Base-by-base conservation (phyloP, 1,284 basidiomycete genomes). In the Pyrrhoderma noxium region DNA sequence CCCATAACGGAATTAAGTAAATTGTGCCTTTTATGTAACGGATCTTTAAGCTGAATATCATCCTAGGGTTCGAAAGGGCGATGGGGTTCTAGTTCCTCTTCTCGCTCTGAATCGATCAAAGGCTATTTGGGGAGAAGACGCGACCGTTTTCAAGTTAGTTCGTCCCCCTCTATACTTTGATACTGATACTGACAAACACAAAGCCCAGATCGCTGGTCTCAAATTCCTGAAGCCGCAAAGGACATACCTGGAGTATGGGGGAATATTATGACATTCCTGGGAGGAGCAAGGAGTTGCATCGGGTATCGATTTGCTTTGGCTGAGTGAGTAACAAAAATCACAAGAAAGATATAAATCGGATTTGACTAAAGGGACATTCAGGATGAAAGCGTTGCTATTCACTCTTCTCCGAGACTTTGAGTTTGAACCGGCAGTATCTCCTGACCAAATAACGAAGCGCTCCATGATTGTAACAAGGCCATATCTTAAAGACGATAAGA, bases 241-340 rank as follows among this genome's bases (percentile, higher is more conserved):
- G 50, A 51, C 2, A 58, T 68, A 16, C 66, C 67, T 14, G 62
- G 66, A 13, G 58, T 68, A 2, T 66, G 57, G 56, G 59, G 58
- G n/a, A 58, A 64, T 49, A 16, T 64, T 13, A 40, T 67, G 49
- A 60, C 65, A 19, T 70, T 69, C 58, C 48, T 65, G 5, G 61
- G 58, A 3, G 64, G 64, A 16, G 50, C 59, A 7, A 55, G 60
- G 40, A 57, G 61, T 4, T 67, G 65, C 51, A 67, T 67, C 38
- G 74, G 74, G 1, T 75, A 69, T 59, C 66, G 70, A 8, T 74
- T 76, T 52, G 69, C 73, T 4, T 51, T 75, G n/a, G 63, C 66
- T 11, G 73, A 75, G 63, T 64, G 45, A 54, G 60, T 61, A 18
- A 8, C 25, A n/a, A n/a, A n/a, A n/a, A n/a, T n/a, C n/a, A n/a